Percentiles rank a stretch among this genome's conserved stretches.
Evolutionary conservation across 139 green algal species (phyloP).

Genomic region (Asterochloris erici): DNA sequence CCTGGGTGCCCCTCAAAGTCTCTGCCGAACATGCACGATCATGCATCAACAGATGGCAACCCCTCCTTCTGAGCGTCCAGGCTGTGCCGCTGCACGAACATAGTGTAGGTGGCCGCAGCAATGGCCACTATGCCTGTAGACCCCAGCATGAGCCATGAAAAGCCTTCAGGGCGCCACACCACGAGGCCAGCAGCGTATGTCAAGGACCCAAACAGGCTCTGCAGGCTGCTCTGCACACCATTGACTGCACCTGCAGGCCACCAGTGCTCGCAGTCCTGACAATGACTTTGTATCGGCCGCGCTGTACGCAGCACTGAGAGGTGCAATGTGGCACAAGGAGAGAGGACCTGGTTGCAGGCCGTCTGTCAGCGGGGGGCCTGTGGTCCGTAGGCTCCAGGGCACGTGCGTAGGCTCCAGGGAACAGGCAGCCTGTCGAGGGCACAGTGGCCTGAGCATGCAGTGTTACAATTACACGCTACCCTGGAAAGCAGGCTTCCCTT

Average conservation of each 20-base stretch:
- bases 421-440: too few species aligned
- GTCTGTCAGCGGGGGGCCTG: background rate
- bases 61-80: too few species aligned
- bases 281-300: background rate
- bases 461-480: slow-evolving; percentile 14
- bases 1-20: too few species aligned
- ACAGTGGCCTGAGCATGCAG: background rate
- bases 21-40: too few species aligned
- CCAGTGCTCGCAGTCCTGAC: background rate
- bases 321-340: background rate
- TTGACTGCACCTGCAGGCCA: slow-evolving; percentile 52
- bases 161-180: background rate
- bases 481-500: slow-evolving; percentile 1
- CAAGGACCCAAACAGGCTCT: slow-evolving; percentile 61
- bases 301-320: background rate
- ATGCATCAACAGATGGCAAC: too few species aligned
- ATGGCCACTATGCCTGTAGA: background rate
- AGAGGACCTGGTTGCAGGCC: background rate
- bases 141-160: background rate
- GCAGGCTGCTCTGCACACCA: slow-evolving; percentile 73
- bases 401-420: background rate
- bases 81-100: background rate
- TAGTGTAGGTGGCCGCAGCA: background rate
- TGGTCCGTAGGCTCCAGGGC: background rate
- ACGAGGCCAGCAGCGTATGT: slow-evolving; percentile 49